Evolutionary conservation across 768 basidiomycete species (phyloP).

Genomic region (Leccinum variicolor): DNA sequence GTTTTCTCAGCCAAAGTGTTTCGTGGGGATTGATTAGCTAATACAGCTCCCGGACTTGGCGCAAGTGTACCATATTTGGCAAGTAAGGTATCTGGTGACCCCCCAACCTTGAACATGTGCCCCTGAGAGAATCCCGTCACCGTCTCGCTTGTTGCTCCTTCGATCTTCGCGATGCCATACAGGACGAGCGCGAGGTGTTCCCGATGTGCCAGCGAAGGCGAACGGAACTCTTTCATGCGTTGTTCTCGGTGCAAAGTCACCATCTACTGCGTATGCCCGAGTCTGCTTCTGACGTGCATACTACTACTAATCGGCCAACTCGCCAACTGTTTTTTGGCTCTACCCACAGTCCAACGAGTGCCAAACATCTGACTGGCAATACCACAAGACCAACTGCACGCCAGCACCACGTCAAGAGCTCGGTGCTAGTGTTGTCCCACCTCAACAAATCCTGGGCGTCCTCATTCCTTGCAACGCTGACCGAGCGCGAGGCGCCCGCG

Average conservation of each 20-base stretch:
- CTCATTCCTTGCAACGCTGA: slow-evolving; percentile 25
- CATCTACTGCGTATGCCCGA: slow-evolving; percentile 22
- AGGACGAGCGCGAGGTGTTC: slow-evolving; percentile 6
- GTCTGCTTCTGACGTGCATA: not conserved
- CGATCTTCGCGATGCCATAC: not conserved
- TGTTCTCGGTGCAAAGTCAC: slow-evolving; percentile 24
- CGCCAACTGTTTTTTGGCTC: no score
- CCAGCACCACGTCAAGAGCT: not conserved
- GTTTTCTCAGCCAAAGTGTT: no score
- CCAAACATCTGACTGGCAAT: slow-evolving; percentile 23
- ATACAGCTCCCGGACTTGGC: no score
- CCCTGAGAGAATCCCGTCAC: no score
- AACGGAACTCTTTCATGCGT: slow-evolving; percentile 19
- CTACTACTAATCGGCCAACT: not conserved
- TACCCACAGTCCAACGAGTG: slow-evolving; percentile 22
- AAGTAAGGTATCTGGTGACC: no score
- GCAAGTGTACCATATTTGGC: no score
- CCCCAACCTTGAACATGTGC: no score
- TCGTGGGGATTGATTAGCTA: no score
- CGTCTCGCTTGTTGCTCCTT: not conserved
- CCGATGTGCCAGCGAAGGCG: slow-evolving; percentile 13
- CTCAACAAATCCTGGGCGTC: slow-evolving; percentile 15
- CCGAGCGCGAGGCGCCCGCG: slow-evolving; percentile 19
- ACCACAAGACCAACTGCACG: slow-evolving; percentile 15
- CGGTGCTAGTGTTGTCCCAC: not conserved